Evolutionary conservation across 176 grass and related monocot genomes (phyloP).

Genomic region (Oryza brachyantha): DNA sequence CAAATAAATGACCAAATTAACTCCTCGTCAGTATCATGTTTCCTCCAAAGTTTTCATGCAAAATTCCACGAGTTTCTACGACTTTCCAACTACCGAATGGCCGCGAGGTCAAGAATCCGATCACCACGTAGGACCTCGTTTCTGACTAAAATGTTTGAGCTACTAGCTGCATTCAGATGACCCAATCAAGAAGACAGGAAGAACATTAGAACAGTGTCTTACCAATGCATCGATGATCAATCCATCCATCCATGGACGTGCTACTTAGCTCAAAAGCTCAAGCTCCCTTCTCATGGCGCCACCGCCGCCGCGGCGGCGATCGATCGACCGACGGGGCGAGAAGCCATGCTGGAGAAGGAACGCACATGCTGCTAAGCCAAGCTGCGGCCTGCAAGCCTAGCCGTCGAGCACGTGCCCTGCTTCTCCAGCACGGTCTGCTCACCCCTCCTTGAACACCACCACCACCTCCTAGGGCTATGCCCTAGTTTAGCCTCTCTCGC

Average conservation of each 20-base stretch:
- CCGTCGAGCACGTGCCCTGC: constrained; percentile 58
- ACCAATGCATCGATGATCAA: not conserved
- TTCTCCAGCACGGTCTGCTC: constrained; percentile 66
- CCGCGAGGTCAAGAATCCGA: not conserved
- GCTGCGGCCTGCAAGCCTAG: too few species aligned
- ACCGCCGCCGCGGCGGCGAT: too few species aligned
- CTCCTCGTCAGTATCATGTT: not conserved
- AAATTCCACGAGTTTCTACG: not conserved
- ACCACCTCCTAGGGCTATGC: not conserved
- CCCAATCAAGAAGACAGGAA: not conserved
- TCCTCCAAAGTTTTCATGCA: not conserved
- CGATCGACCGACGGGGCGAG: constrained; percentile 33
- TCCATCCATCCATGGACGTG: not conserved
- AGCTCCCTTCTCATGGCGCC: not conserved
- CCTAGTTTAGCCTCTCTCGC: not conserved
- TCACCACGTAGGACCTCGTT: not conserved
- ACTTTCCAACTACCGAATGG: not conserved
- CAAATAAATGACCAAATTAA: not conserved
- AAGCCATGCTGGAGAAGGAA: constrained; percentile 64
- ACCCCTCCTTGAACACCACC: constrained; percentile 27
- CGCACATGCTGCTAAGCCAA: constrained; percentile 37
- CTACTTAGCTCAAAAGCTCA: not conserved
- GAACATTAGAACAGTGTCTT: not conserved
- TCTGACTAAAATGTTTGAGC: not conserved
- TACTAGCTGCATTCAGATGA: not conserved